Evolutionary conservation across 495 filamentous ascomycete genomes (phyloP), one percentile per base, ranked within the genome.

Genomic region (Copromyces sp.): DNA sequence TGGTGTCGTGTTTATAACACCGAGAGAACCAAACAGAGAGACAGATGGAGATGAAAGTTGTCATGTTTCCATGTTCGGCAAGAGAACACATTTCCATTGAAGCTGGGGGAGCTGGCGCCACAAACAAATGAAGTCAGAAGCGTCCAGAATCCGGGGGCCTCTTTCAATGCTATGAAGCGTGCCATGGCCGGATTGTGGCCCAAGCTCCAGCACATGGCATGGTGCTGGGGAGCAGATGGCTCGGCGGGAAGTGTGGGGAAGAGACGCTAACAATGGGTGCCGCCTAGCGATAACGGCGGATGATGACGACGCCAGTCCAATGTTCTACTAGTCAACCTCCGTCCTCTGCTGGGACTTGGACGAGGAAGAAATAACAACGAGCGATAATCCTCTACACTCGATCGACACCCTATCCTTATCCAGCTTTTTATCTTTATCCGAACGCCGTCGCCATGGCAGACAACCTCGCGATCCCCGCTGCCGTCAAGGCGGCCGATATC

Each of bases 401-500:
- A 69, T n/a, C 0, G 17, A 39, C 32, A 17, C 39, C 16, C n/a
- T 2, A 40, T 17, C 16, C 29, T 38, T 17, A 68, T 35, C 14
- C 2, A 69, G 2, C 14, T 24, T 0, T 37, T 20, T 3, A 12
- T 40, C 68, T 17, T 20, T 9, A 38, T 69, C 37, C 11, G 32
- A 38, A 24, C n/a, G 68, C 42, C 5, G 12, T 71, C 69, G 79
- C 53, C 32, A 97, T 97, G 93, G 88, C 92, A 41, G 85, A 87
- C 76, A 85, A 83, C 73, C 84, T 98, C 74, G 4, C 53, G 29
- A 65, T 65, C 14, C 95, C 96, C 9, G 84, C 86, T 14, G 89
- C 89, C 78, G 83, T 99, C 32, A 91, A 90, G 80, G 84, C 89
- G 35, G 89, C 91, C 70, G 93, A 95, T 75, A 89, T 97, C 75